These are phyloP conservation scores for Aspergillus sp. DNA, from an alignment of 2,329 filamentous ascomycete genomes.

Conservation along the genomic window DNA sequence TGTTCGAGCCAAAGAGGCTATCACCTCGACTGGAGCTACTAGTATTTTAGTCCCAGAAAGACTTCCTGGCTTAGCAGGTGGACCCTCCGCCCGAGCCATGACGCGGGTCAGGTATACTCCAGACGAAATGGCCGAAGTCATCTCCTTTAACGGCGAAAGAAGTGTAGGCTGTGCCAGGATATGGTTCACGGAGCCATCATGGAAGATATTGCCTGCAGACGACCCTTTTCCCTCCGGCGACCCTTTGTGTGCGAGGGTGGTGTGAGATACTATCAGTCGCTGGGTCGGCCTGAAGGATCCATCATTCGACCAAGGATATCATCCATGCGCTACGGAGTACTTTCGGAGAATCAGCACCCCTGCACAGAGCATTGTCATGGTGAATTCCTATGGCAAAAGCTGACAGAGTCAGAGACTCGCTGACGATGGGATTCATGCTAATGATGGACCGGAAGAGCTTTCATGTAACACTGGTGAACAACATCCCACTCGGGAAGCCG, in stretches of 20 bases:
- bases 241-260: background rate
- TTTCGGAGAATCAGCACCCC: conserved; percentile 1
- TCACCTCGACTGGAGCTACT: background rate
- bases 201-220: background rate
- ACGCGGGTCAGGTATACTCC: background rate
- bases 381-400: background rate
- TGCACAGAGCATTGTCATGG: background rate
- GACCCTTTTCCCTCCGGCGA: background rate
- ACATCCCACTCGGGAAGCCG: conserved; percentile 18
- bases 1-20: background rate
- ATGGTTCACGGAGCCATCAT: background rate
- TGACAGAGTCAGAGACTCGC: background rate
- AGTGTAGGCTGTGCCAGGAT: background rate
- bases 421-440: background rate
- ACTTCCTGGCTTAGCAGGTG: background rate
- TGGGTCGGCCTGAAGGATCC: background rate
- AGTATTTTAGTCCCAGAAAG: background rate
- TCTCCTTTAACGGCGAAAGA: background rate
- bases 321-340: background rate
- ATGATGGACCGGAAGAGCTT: background rate
- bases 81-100: background rate
- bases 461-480: background rate
- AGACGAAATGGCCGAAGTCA: background rate
- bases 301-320: background rate
- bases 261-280: background rate